These are phyloP conservation scores for Cyanodermella asteris DNA, from an alignment of 2,329 filamentous ascomycete species.

Conservation along the genomic window DNA sequence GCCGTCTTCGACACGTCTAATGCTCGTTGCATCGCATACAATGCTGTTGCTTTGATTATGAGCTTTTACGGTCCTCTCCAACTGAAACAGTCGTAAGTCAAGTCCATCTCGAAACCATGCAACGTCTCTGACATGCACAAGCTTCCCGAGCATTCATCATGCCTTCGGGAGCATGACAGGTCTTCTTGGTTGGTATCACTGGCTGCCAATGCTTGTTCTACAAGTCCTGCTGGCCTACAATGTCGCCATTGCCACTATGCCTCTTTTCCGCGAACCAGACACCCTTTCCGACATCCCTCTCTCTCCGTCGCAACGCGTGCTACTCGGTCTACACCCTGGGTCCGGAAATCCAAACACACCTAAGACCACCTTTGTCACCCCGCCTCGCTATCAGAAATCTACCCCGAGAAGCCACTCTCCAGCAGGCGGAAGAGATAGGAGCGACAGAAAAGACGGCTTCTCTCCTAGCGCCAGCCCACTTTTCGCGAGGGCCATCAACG, in stretches of 20 bases:
- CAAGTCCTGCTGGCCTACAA: constrained; percentile 45
- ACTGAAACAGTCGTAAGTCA: background rate
- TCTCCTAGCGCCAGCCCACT: constrained; percentile 34
- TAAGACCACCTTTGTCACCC: constrained; percentile 55
- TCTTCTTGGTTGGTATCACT: no score
- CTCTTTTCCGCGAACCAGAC: constrained; percentile 51
- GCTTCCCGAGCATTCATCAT: constrained; percentile 16
- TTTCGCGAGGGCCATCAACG: constrained; percentile 44
- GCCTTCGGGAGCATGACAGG: no score
- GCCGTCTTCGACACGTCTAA: constrained; percentile 62
- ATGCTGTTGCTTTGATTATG: constrained; percentile 32
- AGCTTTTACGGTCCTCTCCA: constrained; percentile 19
- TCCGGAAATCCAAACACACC: constrained; percentile 39
- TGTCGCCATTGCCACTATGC: constrained; percentile 46
- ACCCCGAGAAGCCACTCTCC: constrained; percentile 26
- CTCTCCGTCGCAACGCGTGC: constrained; percentile 65
- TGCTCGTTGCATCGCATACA: constrained; percentile 46
- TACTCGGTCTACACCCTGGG: constrained; percentile 59
- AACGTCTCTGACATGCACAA: constrained; percentile 17
- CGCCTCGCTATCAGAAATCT: constrained; percentile 66
- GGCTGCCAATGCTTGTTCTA: no score
- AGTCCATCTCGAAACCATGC: constrained; percentile 3
- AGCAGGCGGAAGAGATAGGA: constrained; percentile 12
- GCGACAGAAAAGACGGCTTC: constrained; percentile 14
- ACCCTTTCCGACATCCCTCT: constrained; percentile 74